phyloP scores from a whole-genome alignment of 2,329 filamentous ascomycete species.

The Ascochyta rabiei region DNA sequence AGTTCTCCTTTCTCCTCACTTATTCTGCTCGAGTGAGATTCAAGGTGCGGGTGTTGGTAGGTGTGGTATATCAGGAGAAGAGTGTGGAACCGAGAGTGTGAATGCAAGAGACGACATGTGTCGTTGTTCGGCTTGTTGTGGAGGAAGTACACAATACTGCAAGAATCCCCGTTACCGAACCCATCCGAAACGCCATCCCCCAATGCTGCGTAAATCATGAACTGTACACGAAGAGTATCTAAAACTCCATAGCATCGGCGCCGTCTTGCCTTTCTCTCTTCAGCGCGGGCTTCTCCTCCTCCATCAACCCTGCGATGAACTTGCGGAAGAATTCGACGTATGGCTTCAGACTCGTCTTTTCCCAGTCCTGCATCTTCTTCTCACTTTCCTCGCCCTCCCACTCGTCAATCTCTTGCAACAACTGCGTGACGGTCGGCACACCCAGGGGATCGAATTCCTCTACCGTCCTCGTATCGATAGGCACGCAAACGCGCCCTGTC shows the following conservation, averaged over 20 bases:
- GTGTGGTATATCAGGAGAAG: no score
- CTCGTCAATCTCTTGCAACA: constrained; percentile 84
- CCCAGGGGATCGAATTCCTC: constrained; percentile 84
- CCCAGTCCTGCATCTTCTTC: constrained; percentile 78
- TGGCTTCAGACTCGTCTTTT: constrained; percentile 93
- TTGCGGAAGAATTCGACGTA: constrained; percentile 88
- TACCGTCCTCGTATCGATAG: constrained; percentile 76
- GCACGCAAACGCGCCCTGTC: constrained; percentile 92
- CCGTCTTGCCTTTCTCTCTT: constrained; percentile 63
- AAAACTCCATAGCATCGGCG: constrained; percentile 70
- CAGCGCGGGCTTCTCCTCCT: constrained; percentile 64
- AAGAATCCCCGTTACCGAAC: no score
- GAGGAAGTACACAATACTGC: no score
- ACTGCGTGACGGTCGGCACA: constrained; percentile 86
- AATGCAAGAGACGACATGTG: no score
- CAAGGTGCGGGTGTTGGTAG: no score
- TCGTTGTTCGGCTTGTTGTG: no score
- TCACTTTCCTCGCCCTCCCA: constrained; percentile 66
- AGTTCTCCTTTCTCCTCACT: no score
- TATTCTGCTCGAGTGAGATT: no score
- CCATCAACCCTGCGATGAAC: constrained; percentile 80
- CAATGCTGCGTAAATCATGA: neutral
- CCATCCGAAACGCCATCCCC: neutral
- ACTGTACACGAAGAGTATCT: constrained; percentile 23
- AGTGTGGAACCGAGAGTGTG: no score